phyloP scores from a whole-genome alignment of 179 eudicot genomes.

The Spergularia azorica region DNA sequence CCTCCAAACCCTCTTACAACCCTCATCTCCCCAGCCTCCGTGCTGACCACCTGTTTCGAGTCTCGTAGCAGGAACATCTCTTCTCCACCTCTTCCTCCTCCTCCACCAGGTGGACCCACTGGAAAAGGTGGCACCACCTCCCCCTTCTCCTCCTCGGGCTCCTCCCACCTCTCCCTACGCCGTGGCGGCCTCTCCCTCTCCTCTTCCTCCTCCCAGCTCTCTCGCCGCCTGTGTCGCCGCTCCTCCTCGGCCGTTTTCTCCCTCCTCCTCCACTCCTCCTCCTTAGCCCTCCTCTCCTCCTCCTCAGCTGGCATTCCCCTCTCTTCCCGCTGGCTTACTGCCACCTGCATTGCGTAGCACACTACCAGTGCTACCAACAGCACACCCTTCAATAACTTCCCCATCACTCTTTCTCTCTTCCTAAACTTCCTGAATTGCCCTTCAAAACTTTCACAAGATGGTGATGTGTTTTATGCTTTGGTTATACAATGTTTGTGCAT shows the following conservation, averaged over 20 bases:
- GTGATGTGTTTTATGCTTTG: not conserved
- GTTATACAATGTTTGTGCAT: not conserved
- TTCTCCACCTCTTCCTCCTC: not conserved
- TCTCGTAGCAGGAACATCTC: slow-evolving; percentile 45
- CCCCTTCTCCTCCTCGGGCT: slow-evolving; percentile 7
- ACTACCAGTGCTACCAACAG: slow-evolving; percentile 32
- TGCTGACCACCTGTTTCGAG: slow-evolving; percentile 47
- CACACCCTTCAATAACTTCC: slow-evolving; percentile 16
- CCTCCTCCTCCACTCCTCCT: slow-evolving; percentile 21
- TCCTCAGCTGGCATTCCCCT: slow-evolving; percentile 1
- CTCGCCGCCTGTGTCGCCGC: slow-evolving; percentile 17
- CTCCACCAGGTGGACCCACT: slow-evolving; percentile 19
- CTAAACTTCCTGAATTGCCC: not conserved
- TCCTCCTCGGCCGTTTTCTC: slow-evolving; percentile 16
- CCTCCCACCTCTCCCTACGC: slow-evolving; percentile 1
- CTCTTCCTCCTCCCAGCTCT: slow-evolving; percentile 1
- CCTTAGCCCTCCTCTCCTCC: slow-evolving; percentile 27
- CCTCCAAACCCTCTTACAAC: slow-evolving; percentile 46
- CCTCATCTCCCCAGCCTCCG: slow-evolving; percentile 73
- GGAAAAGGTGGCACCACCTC: slow-evolving; percentile 5
- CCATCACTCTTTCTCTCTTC: slow-evolving; percentile 22
- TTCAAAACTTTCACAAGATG: not conserved
- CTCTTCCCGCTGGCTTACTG: slow-evolving; percentile 15
- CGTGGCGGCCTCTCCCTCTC: not conserved
- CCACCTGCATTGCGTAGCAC: slow-evolving; percentile 32